Evolutionary conservation across 208 protist species (phyloP).

Genomic region (Porcisia hertigi): DNA sequence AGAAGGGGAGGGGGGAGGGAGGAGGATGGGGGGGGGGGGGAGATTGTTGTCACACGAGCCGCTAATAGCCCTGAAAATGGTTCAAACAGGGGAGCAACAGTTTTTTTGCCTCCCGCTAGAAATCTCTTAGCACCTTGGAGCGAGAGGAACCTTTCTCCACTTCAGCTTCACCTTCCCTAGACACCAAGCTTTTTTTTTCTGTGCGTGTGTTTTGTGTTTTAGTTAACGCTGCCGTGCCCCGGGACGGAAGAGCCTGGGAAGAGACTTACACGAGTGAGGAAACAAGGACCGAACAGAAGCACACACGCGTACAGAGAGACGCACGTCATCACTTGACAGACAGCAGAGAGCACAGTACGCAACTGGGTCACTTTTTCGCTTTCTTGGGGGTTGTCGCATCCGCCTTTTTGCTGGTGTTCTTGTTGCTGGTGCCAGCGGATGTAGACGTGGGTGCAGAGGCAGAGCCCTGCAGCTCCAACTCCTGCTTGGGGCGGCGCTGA

Average conservation of each 20-base stretch:
- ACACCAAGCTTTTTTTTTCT: background rate
- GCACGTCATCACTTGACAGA: background rate
- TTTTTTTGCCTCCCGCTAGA: background rate
- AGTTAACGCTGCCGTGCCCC: conserved; percentile 6
- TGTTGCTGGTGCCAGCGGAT: conserved; percentile 1
- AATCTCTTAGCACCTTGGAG: background rate
- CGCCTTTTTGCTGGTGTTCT: conserved; percentile 6
- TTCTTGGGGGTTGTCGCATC: background rate
- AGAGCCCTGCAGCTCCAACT: conserved; percentile 53
- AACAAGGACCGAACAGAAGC: background rate
- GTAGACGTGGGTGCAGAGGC: conserved; percentile 1
- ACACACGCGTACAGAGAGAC: background rate
- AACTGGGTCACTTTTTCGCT: conserved; percentile 10
- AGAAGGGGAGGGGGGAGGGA: background rate
- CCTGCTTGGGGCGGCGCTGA: conserved; percentile 56
- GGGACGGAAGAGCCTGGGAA: background rate
- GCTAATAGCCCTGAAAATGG: background rate
- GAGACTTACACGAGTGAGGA: background rate
- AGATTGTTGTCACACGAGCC: background rate
- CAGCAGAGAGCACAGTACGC: background rate
- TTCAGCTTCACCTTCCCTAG: too few species aligned
- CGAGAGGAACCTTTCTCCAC: background rate
- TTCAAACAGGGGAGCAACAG: background rate
- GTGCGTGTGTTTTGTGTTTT: background rate
- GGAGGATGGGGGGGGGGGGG: background rate